Percentiles rank a stretch among this genome's conserved stretches.
These are phyloP conservation scores for Furculomyces boomerangus DNA, from an alignment of 371 early-diverging fungal genomes.

Conservation along the genomic window DNA sequence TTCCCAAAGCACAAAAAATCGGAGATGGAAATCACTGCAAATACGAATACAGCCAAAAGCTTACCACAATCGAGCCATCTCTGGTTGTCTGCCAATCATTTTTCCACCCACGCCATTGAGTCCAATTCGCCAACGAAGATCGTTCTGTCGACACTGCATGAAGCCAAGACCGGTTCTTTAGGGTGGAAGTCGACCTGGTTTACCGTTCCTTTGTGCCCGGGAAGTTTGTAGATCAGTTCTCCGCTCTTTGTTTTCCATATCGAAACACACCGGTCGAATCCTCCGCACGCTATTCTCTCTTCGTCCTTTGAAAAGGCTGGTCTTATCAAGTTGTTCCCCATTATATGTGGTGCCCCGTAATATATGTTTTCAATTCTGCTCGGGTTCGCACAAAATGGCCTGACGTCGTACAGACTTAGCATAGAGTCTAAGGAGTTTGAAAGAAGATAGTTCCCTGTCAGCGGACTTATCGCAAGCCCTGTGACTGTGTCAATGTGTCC, in stretches of 20 bases:
- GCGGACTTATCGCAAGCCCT: slow-evolving; percentile 68
- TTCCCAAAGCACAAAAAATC: too few relatives aligned
- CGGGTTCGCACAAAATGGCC: slow-evolving; percentile 47
- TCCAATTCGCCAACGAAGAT: slow-evolving; percentile 73
- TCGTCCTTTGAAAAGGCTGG: slow-evolving; percentile 87
- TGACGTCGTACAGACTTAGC: slow-evolving; percentile 87
- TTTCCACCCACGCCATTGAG: slow-evolving; percentile 7
- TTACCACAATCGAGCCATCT: too few relatives aligned
- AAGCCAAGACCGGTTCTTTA: slow-evolving; percentile 68
- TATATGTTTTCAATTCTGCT: slow-evolving; percentile 31
- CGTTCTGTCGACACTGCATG: slow-evolving; percentile 69
- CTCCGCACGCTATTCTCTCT: slow-evolving; percentile 71
- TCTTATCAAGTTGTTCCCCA: slow-evolving; percentile 76
- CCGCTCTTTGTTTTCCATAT: slow-evolving; percentile 85
- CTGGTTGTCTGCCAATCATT: too few relatives aligned
- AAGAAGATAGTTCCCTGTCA: slow-evolving; percentile 53
- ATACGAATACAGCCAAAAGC: too few relatives aligned
- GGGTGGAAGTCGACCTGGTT: slow-evolving; percentile 96
- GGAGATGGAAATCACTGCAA: too few relatives aligned
- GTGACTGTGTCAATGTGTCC: slow-evolving; percentile 84
- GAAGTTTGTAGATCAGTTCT: slow-evolving; percentile 78
- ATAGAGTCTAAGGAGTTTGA: slow-evolving; percentile 88
- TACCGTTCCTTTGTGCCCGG: slow-evolving; percentile 92
- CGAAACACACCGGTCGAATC: slow-evolving; percentile 82
- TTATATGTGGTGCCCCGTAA: slow-evolving; percentile 79